A percentile compares a stretch with the other conserved stretches of the same genome.
phyloP scores from a whole-genome alignment of 331 rosid species.

The Malus hybrid region DNA sequence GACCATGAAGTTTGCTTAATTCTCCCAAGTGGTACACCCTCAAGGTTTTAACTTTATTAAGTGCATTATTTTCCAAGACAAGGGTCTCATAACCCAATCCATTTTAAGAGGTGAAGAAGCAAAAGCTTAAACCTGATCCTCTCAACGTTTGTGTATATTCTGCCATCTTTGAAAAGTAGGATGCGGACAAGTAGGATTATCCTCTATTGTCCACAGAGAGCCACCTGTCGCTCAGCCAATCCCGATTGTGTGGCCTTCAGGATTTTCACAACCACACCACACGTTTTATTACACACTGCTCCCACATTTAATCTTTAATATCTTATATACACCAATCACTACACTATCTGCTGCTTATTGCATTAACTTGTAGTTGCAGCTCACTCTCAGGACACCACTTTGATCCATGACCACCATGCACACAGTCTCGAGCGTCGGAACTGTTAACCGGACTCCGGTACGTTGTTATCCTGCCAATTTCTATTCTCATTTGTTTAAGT shows the following conservation, averaged over 20 bases:
- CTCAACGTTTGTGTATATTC: background rate
- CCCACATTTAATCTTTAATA: background rate
- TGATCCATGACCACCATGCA: conserved; percentile 29
- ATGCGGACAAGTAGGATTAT: background rate
- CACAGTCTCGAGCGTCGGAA: conserved; percentile 32
- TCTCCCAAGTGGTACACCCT: background rate
- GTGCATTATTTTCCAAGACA: background rate
- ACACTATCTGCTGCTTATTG: background rate
- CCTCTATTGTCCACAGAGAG: conserved; percentile 7
- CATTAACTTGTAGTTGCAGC: background rate
- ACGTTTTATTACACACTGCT: background rate
- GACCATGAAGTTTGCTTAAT: too few species aligned
- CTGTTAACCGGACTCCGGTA: conserved; percentile 27
- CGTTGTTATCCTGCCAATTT: background rate
- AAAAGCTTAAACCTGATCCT: conserved; percentile 9
- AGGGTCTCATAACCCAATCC: background rate
- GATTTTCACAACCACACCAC: conserved; percentile 12
- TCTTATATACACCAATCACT: background rate
- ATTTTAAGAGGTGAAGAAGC: conserved; percentile 18
- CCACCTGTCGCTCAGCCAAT: conserved; percentile 34
- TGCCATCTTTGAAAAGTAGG: background rate
- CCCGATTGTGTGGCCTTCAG: conserved; percentile 22
- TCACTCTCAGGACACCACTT: background rate
- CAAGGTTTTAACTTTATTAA: background rate
- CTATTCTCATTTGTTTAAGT: background rate